Evolutionary conservation across 495 filamentous ascomycete genomes (phyloP), one percentile per base, ranked within the genome.

Genomic region (Xylona heveae): DNA sequence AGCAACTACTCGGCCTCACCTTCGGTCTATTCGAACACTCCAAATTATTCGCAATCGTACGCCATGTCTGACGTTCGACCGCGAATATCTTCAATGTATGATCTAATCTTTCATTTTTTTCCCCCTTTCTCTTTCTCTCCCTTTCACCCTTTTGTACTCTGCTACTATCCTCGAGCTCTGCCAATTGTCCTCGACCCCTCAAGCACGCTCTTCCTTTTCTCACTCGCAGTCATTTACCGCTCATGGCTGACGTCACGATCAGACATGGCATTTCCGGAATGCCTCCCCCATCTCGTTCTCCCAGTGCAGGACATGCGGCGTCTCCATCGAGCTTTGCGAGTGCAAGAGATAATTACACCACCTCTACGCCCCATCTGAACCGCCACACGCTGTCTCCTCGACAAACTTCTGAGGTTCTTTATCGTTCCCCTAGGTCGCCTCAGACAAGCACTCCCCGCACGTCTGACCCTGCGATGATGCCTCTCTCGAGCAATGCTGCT

Each of bases 51-150:
- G 20, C 33, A 28, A 4, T 25, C 23, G 7, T 35, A 35, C 33
- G 25, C 22, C 33, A 35, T 35, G 33, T 35, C 33, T 10, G 33
- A 35, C 24, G 22, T 35, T 17, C 25, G 25, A 25, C 25, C 33
- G 33, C 22, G 33, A 13, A 35, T 35, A 19, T 24, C 33, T 18
- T 35, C 33, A 17, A n/a, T 35, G 33, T 35, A 35, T 28, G 33
- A 24, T 15, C 23, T 5, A 18, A 24, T 28, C 17, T 25, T 25
- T 13, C 23, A 7, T 13, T 7, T 8, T 25, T 4, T 15, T 19
- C 14, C 24, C 19, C 32, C 23, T 35, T 35, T 14, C 25, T 35
- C 33, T 31, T n/a, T n/a, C n/a, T n/a, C n/a, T n/a, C n/a, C n/a
- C n/a, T n/a, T n/a, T n/a, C n/a, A n/a, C 28, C 19, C 19, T 33